Base-by-base conservation (phyloP, 2,329 filamentous ascomycete genomes). In the Ophiocordyceps camponoti-floridani region DNA sequence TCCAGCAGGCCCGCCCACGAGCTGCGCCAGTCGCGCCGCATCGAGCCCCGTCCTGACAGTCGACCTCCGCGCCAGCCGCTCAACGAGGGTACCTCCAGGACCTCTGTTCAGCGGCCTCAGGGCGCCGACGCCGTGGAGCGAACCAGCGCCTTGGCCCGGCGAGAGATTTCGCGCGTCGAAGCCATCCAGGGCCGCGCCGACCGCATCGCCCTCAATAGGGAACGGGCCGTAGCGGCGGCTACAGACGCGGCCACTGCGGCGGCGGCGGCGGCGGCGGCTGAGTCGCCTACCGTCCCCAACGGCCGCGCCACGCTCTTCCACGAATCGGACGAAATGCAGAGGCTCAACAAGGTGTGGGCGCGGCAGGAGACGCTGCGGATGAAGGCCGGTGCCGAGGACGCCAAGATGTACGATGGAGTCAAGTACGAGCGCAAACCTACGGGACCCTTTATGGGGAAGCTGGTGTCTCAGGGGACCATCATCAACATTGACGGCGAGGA, bases 401-500 rank as follows among this genome's bases (percentile, higher is more conserved):
- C 69, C 45, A 79, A 75, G 57, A 69, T 75, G 14, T 69, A 74
- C 51, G 65, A 66, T 26, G 75, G 75, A 23, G 61, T 78, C 53
- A 78, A 75, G 55, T 81, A 80, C 50, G 73, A 77, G 57, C 69
- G 75, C 45, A 79, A 77, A 59, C 57, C 66, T 30, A 75, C 60
- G 4, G 77, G 77, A 0, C 74, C 75, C 0, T 79, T 80, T 47
- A 64, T 69, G 48, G 76, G 75, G 23, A 77, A 78, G 54, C 67
- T 79, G n/a, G 75, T 77, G 28, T 76, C 72, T 42, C 68, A 74
- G 47, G 72, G 75, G 5, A 70, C 69, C 10, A 74, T 80, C 19
- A 69, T 80, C 52, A 77, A 63, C 42, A 80, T 81, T 47, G 75
- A 80, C 47, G 77, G 75, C 19, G 76, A 80, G 54, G 77, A 80